Evolutionary conservation across 176 grass and related monocot species (phyloP), one percentile per base, ranked within the genome.

Genomic region (Ampelocalamus luodianensis): DNA sequence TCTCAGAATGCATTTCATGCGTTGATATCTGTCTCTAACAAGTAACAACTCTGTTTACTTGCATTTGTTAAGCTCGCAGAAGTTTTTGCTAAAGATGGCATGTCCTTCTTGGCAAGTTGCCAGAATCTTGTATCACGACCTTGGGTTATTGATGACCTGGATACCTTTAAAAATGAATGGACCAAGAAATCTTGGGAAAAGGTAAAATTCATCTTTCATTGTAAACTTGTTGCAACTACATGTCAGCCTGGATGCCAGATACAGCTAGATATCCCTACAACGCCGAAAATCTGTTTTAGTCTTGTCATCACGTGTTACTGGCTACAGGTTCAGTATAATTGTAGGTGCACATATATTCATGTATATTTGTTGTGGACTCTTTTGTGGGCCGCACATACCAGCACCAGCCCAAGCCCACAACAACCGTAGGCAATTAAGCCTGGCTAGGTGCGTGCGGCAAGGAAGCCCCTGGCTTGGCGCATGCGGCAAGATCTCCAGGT

Each of bases 81-180:
- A 88, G 89, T 98, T 78, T 98, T 95, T 90, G 93, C 96, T 84
- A 96, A 93, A 81, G 96, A 98, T 92, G 96, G 96, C 13, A 95
- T 95, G 96, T 98, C 93, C 26, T 98, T 98, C 54, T 87, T 95
- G 74, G 96, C 91, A 46, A 96, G 93, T 85, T 98, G 93, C 92
- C 93, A 98, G 84, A 96, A 96, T 90, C 93, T 98, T 75, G 34
- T 92, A 53, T 79, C 91, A 78, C 80, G 93, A 60, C 96, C 93
- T 91, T 98, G 93, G 96, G 91, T 98, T 87, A 91, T 98, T 72
- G 93, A 98, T 89, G 91, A 96, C 55, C 72, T 98, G 11, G 96
- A 96, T 76, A 45, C 84, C 20, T 98, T 98, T 82, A 92, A 89
- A 90, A 76, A 17, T 22, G 93, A 91, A 90, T 98, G 96, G 91